Base-by-base conservation (phyloP, 2,329 filamentous ascomycete species). In the Xylariaceae sp. region DNA sequence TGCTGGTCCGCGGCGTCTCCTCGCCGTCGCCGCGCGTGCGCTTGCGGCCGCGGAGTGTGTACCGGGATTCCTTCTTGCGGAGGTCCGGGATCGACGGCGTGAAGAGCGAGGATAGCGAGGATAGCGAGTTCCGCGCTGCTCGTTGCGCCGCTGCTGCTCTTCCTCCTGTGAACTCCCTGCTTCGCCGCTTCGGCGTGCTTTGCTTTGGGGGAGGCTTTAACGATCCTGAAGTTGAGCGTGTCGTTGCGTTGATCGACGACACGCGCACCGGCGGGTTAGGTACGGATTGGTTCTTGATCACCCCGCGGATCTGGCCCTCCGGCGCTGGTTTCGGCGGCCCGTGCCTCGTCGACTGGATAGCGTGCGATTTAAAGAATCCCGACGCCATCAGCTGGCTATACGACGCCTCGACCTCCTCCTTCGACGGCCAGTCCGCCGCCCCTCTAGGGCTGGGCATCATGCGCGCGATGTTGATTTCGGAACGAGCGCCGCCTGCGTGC, bases 281-380 rank as follows among this genome's bases (percentile, higher is more conserved):
- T 3, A 52, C 55, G 47, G 57, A 55, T 19, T 60, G 55, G 29
- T 61, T 59, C 46, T 1, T 57, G 54, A 13, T 43, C 21, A 29
- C 56, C 36, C 40, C 54, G 19, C 49, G 41, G 32, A 29, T 42
- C 54, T 0, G 37, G 1, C 1, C 26, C 22, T 7, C 47, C 26
- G 26, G 26, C 21, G 52, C 47, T 32, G 46, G 44, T 19, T 57
- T 57, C 5, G 59, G 59, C 12, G 52, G 1, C 72, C 76, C 63
- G 32, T 78, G 77, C 3, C 80, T 72, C 1, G 78, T 80, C 4
- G 79, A 81, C 56, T 79, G 76, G 56, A 83, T 83, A 49, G 80
- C 80, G 57, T 82, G 80, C 21, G 76, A 71, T 44, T 76, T 72
- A 65, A 84, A 84, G 74, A 84, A 84, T 55, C 80, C 80, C 5